Conservation (phyloP, 2,329 filamentous ascomycete species). For the Penicillium sp. region DNA sequence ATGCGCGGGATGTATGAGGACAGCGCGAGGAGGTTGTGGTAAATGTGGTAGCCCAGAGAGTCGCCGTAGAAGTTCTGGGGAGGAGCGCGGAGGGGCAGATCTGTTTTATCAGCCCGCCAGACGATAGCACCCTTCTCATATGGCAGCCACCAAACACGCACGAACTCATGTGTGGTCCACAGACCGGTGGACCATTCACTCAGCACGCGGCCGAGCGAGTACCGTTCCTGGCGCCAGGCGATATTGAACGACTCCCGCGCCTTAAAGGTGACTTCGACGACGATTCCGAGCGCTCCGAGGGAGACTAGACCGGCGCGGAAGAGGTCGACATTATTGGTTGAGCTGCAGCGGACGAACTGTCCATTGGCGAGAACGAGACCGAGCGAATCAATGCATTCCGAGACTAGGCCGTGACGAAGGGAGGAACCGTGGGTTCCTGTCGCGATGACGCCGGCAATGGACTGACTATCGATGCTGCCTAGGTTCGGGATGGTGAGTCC, state of each 20-base stretch:
- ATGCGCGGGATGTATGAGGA: slow-evolving; percentile 76
- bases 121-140: slow-evolving; percentile 85
- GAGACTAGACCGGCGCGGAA: slow-evolving; percentile 88
- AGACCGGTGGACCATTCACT: slow-evolving; percentile 70
- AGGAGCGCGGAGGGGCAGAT: slow-evolving; percentile 61
- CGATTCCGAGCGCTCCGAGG: slow-evolving; percentile 85
- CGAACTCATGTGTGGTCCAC: slow-evolving; percentile 85
- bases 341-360: slow-evolving; percentile 68
- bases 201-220: slow-evolving; percentile 69
- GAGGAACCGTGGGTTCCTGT: slow-evolving; percentile 94
- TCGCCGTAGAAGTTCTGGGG: slow-evolving; percentile 78
- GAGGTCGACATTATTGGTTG: slow-evolving; percentile 69
- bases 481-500: slow-evolving; percentile 88
- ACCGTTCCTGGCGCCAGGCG: slow-evolving; percentile 79
- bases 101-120: slow-evolving; percentile 83
- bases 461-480: slow-evolving; percentile 94
- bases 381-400: slow-evolving; percentile 72
- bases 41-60: slow-evolving; percentile 79
- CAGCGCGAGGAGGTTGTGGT: slow-evolving; percentile 85
- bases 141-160: slow-evolving; percentile 96
- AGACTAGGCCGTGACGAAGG: slow-evolving; percentile 78
- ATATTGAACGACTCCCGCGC: slow-evolving; percentile 81
- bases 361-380: slow-evolving; percentile 83
- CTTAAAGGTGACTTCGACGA: slow-evolving; percentile 84
- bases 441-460: slow-evolving; percentile 85